phyloP scores from a whole-genome alignment of 345 rosid genomes.

The Lepidium aucheri region DNA sequence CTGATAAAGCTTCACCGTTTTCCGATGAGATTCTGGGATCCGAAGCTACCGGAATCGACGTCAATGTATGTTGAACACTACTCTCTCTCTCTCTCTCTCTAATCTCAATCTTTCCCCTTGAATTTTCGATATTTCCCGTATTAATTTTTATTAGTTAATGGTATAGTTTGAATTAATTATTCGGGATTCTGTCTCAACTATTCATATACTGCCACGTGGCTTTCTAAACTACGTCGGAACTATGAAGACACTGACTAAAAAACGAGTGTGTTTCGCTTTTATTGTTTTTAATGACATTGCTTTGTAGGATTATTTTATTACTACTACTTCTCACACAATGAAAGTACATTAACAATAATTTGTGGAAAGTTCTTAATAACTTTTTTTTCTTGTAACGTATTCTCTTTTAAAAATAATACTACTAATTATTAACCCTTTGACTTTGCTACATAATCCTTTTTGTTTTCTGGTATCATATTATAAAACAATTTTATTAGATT shows the following conservation, averaged over 20 bases:
- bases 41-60: slow-evolving; percentile 45
- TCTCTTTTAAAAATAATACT: too few relatives aligned
- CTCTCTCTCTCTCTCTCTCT: not conserved
- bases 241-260: not conserved
- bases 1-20: slow-evolving; percentile 61
- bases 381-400: slow-evolving; percentile 2
- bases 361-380: slow-evolving; percentile 4
- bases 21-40: slow-evolving; percentile 40
- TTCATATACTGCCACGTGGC: slow-evolving; percentile 10
- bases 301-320: too few relatives aligned
- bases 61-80: slow-evolving; percentile 51
- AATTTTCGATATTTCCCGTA: not conserved
- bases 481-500: not conserved
- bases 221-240: not conserved
- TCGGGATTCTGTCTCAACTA: not conserved
- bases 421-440: not conserved
- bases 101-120: slow-evolving; percentile 27
- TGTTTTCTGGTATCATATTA: not conserved
- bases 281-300: not conserved
- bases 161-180: not conserved
- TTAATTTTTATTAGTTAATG: not conserved
- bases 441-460: not conserved
- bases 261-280: not conserved
- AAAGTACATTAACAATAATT: slow-evolving; percentile 9
- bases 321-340: not conserved